Evolutionary conservation across 305 asterid species (phyloP).

Genomic region (Fraxinus angustifolia): DNA sequence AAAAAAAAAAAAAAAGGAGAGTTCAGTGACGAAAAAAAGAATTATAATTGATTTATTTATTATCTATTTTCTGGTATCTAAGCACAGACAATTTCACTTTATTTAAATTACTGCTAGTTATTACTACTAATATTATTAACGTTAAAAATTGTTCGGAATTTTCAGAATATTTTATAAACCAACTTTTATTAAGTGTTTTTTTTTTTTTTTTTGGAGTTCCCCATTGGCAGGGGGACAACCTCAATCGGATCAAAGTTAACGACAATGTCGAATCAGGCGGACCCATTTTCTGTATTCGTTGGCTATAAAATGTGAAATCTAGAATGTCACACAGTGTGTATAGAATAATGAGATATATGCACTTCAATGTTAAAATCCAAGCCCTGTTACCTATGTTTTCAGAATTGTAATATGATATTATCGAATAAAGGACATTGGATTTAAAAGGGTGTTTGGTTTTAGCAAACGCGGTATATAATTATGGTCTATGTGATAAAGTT

Average conservation of each 20-base stretch:
- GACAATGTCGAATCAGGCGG: background rate
- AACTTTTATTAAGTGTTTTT: background rate
- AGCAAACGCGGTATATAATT: background rate
- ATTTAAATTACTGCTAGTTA: background rate
- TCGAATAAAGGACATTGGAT: too few species aligned
- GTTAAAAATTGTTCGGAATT: background rate
- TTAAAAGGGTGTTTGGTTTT: background rate
- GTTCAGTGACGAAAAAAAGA: background rate
- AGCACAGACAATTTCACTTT: background rate
- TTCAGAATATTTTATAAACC: too few species aligned
- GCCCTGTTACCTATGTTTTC: too few species aligned
- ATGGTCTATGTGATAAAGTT: background rate
- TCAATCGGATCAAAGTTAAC: too few species aligned
- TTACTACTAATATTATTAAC: background rate
- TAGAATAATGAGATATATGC: background rate
- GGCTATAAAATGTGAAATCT: background rate
- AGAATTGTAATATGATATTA: too few species aligned
- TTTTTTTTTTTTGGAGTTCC: background rate
- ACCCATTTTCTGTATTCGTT: background rate
- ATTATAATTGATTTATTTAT: background rate
- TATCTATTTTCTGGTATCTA: background rate
- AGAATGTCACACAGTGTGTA: background rate
- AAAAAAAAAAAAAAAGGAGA: background rate
- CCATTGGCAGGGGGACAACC: background rate
- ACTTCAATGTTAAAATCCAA: background rate